A percentile compares a stretch with the other conserved stretches of the same genome.
phyloP scores from a whole-genome alignment of 2,329 filamentous ascomycete species.

The Juglanconis oblonga region DNA sequence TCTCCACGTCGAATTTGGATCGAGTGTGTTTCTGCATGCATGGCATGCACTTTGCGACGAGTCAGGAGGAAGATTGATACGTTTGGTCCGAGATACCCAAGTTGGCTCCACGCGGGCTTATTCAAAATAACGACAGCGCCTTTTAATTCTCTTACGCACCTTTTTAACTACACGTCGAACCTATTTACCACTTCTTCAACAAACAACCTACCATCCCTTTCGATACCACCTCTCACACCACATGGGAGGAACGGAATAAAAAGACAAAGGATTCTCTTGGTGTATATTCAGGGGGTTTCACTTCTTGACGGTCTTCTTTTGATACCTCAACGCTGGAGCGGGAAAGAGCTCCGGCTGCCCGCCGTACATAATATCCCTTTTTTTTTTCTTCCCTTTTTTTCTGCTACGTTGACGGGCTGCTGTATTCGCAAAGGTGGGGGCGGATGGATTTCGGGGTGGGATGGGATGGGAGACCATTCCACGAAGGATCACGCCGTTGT shows the following conservation, averaged over 20 bases:
- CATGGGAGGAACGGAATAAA: not conserved
- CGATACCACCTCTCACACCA: not conserved
- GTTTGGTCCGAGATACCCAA: slow-evolving; percentile 28
- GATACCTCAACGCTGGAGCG: slow-evolving; percentile 14
- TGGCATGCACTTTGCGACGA: not conserved
- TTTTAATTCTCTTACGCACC: too few relatives aligned
- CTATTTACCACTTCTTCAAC: too few relatives aligned
- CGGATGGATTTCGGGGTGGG: too few relatives aligned
- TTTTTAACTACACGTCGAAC: too few relatives aligned
- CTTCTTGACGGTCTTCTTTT: slow-evolving; percentile 5
- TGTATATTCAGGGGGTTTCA: slow-evolving; percentile 11
- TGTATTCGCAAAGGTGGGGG: too few relatives aligned
- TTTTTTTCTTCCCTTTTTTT: too few relatives aligned
- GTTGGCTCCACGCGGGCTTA: not conserved
- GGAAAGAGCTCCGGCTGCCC: not conserved
- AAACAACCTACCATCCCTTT: not conserved
- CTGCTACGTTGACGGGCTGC: too few relatives aligned
- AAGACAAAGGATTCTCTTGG: slow-evolving; percentile 5
- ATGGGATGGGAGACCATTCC: too few relatives aligned
- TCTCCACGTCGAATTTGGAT: not conserved
- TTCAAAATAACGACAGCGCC: not conserved
- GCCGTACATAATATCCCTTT: not conserved
- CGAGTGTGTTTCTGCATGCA: too few relatives aligned
- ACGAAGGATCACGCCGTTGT: too few relatives aligned
- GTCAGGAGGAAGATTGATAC: slow-evolving; percentile 18